These are phyloP conservation scores for Cladosporium oxysporum DNA, from an alignment of 2,329 filamentous ascomycete species.

Conservation along the genomic window DNA sequence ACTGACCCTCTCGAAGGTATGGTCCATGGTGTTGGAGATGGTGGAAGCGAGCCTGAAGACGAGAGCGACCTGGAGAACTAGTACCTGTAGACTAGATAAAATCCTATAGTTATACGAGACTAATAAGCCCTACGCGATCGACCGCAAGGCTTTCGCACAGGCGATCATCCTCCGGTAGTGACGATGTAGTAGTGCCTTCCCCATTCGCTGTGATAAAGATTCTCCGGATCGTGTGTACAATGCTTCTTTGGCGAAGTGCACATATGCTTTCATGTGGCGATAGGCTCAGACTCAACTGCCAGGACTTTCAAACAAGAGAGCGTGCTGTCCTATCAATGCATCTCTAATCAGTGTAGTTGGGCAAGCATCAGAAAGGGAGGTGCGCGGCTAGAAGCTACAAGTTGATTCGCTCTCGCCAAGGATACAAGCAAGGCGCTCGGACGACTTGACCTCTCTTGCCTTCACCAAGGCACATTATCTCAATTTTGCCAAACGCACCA, in stretches of 20 bases:
- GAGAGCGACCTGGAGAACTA: constrained; percentile 15
- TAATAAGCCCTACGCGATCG: background rate
- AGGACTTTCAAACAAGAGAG: no score
- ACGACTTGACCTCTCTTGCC: background rate
- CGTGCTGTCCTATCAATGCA: background rate
- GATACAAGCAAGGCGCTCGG: background rate
- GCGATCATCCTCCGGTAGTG: background rate
- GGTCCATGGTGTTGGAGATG: constrained; percentile 47
- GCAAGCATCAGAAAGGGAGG: background rate
- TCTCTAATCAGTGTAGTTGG: background rate
- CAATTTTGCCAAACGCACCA: background rate
- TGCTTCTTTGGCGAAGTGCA: no score
- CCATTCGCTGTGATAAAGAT: background rate
- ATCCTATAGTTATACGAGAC: background rate
- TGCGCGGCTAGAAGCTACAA: background rate
- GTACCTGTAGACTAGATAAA: background rate
- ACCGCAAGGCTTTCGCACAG: background rate
- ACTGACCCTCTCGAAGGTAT: constrained; percentile 53
- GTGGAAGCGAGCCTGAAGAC: constrained; percentile 16
- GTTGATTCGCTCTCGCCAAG: background rate
- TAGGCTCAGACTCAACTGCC: no score
- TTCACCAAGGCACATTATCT: background rate
- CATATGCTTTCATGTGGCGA: no score
- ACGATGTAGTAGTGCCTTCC: background rate
- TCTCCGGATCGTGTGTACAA: no score